Base-by-base conservation (phyloP, 2,329 filamentous ascomycete genomes). In the Diatrype stigma region DNA sequence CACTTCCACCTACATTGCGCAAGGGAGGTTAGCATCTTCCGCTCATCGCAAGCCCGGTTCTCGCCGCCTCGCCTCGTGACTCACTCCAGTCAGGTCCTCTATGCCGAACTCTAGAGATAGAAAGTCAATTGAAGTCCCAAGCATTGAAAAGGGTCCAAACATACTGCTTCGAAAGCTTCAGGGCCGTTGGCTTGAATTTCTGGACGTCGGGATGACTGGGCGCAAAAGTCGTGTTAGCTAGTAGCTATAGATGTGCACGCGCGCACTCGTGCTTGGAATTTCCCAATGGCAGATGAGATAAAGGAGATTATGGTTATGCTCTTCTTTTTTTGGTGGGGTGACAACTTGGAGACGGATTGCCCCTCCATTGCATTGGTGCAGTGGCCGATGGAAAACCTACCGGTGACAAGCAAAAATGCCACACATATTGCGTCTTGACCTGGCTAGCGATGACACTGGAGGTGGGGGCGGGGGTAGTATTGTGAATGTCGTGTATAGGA, bases 71-170 rank as follows among this genome's bases (percentile, higher is more conserved):
- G 56, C 69, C 45, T 54, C 50, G 59, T 56, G 64, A 83, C 89
- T 87, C 78, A 94, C 90, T 96, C 94, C 94, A 99, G 79, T 99
- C 94, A 66, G 94, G 94, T 63, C 94, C 94, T 73, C 94, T 87
- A 75, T 99, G 94, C 65, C 95, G 91, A 68, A 96, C 83, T 69
- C 90, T 95, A 70, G 63, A 61, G 58, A 65, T 17, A 56, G 53
- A 58, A 60, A 60, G 76, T 76, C 68, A 73, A 70, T 71, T 70
- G 60, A 60, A 51, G 49, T 49, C 54, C 45, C 19, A 40, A 21
- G 55, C 38, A 34, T 47, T 14, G 34, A 22, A 30, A 35, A 47
- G 16, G 45, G 49, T 46, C 19, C n/a, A 10, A 16, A 82, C 89
- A 73, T 82, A 96, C 90, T 90, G 87, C 81, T 96, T 96, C 61